Base-by-base conservation (phyloP, 768 basidiomycete genomes). In the Trametes maxima region DNA sequence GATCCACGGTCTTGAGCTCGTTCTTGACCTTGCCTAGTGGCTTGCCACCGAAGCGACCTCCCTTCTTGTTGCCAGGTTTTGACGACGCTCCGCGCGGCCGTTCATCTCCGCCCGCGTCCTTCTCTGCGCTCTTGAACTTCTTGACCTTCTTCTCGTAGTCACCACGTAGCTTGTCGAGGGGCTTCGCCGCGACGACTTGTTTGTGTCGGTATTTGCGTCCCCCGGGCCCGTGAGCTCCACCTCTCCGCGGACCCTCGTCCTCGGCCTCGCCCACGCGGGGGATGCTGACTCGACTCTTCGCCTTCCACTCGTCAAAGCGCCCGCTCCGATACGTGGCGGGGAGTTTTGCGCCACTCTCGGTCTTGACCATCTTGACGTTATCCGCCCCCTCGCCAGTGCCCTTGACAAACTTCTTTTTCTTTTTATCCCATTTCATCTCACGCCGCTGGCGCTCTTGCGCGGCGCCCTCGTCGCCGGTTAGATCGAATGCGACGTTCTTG, bases 281-380 rank as follows among this genome's bases (percentile, higher is more conserved):
- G 37, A 98, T 73, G 61, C 76, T 81, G n/a, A 85, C 76, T 40
- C 84, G 86, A 52, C 80, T 86, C 75, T 91, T 92, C 62, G 83
- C 80, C 73, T 89, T 91, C 97, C 97, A 99, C 72, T 96, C 94
- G 57, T 96, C 92, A 73, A 93, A 99, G 16, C 93, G 86, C 12
- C 97, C 97, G 67, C 90, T 94, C 54, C 91, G 88, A 76, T 94
- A 99, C 11, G 88, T 88, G 3, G 94, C 94, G 3, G 97, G 96
- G 19, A 99, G 80, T 49, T 89, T 86, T 16, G 89, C 86, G 3
- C 97, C 97, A 67, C 88, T 94, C 75, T 99, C 97, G 0, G 94
- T 94, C 67, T 85, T 86, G 67, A 99, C 89, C 65, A 98, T 81
- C 75, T 97, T 98, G 68, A 96, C 81, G 72, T 98, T 97, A 73